A percentile compares a stretch with the other conserved stretches of the same genome.
phyloP scores from a whole-genome alignment of 106 monocot species.

The Acorus gramineus region DNA sequence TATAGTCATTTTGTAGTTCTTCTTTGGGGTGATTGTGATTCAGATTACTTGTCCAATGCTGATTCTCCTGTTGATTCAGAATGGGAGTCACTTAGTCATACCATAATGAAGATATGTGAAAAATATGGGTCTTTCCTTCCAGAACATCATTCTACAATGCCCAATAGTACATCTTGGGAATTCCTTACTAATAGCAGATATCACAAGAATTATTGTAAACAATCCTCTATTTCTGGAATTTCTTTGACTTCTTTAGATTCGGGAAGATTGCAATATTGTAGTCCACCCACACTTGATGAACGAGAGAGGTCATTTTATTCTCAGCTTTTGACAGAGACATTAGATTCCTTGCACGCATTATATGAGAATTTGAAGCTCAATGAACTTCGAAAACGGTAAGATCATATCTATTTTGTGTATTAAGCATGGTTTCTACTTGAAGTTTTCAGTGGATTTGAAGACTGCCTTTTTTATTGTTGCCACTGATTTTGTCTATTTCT shows the following conservation, averaged over 20 bases:
- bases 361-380: slow-evolving; percentile 92
- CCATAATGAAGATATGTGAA: slow-evolving; percentile 37
- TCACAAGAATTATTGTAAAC: slow-evolving; percentile 42
- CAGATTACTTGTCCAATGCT: slow-evolving; percentile 23
- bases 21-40: slow-evolving; percentile 55
- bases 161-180: slow-evolving; percentile 44
- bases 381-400: slow-evolving; percentile 76
- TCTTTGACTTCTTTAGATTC: slow-evolving; percentile 5
- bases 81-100: slow-evolving; percentile 65
- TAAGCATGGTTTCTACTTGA: background rate
- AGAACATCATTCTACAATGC: background rate
- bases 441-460: too few species aligned
- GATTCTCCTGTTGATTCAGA: slow-evolving; percentile 51
- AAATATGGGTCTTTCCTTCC: slow-evolving; percentile 19
- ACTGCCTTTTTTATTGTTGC: too few species aligned
- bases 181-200: slow-evolving; percentile 64
- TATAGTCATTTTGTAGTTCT: slow-evolving; percentile 50
- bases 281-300: slow-evolving; percentile 13
- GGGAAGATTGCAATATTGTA: slow-evolving; percentile 3
- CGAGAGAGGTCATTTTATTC: slow-evolving; percentile 33
- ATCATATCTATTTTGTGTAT: background rate
- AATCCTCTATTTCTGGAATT: slow-evolving; percentile 14
- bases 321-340: slow-evolving; percentile 45
- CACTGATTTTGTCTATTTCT: too few species aligned
- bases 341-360: slow-evolving; percentile 81